Evolutionary conservation across 1,284 basidiomycete species (phyloP).

Genomic region (Cystobasidiaceae sp.): DNA sequence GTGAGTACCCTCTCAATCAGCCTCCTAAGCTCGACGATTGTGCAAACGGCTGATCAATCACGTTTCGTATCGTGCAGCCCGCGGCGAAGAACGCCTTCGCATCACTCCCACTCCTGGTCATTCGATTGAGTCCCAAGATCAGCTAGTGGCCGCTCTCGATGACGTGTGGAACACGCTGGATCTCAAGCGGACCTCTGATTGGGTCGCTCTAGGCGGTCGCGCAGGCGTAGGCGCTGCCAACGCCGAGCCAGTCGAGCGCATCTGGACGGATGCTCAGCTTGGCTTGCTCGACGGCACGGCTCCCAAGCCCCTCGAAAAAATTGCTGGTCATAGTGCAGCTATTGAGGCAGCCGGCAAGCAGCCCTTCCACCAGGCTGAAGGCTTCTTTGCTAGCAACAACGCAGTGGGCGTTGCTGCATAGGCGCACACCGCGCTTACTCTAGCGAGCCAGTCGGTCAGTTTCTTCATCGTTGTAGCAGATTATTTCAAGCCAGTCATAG

Average conservation of each 20-base stretch:
- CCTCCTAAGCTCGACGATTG: too few relatives aligned
- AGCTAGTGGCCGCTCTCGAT: slow-evolving; percentile 75
- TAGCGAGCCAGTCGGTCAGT: too few relatives aligned
- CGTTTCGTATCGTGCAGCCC: too few relatives aligned
- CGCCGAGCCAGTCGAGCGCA: slow-evolving; percentile 57
- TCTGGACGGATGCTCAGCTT: slow-evolving; percentile 85
- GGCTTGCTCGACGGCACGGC: slow-evolving; percentile 67
- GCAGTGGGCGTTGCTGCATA: too few relatives aligned
- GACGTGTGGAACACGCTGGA: slow-evolving; percentile 79
- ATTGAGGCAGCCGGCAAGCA: too few relatives aligned
- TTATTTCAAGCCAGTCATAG: too few relatives aligned
- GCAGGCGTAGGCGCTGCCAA: slow-evolving; percentile 60
- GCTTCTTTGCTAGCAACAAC: too few relatives aligned
- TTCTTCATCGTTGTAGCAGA: too few relatives aligned
- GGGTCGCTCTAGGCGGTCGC: slow-evolving; percentile 74
- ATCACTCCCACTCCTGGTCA: slow-evolving; percentile 82
- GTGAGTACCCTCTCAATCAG: too few relatives aligned
- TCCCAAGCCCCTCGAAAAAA: slow-evolving; percentile 48
- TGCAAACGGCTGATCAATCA: too few relatives aligned
- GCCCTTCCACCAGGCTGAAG: too few relatives aligned
- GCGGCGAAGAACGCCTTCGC: slow-evolving; percentile 88
- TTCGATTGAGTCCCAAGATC: slow-evolving; percentile 78
- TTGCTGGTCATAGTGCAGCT: not conserved
- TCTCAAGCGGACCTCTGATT: slow-evolving; percentile 80
- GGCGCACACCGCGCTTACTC: too few relatives aligned